Percentiles rank a stretch among this genome's conserved stretches.
phyloP scores from a whole-genome alignment of 768 basidiomycete species.

The Termitomyces sp. region DNA sequence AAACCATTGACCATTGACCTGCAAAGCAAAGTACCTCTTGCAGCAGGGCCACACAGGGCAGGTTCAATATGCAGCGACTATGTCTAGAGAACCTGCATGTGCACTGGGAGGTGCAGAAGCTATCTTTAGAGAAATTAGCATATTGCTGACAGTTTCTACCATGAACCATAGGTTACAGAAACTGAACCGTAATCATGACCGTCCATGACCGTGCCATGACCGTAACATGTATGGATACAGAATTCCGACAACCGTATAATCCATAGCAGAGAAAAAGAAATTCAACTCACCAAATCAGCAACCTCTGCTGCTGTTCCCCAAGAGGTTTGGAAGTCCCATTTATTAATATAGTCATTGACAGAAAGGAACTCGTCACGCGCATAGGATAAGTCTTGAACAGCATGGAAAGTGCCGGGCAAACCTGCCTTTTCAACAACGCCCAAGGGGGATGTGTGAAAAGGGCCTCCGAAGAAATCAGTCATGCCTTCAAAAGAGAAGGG shows the following conservation, averaged over 20 bases:
- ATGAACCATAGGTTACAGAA: no score
- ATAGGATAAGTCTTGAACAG: background rate
- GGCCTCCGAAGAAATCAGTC: background rate
- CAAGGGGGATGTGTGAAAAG: slow-evolving; percentile 2
- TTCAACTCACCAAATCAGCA: no score
- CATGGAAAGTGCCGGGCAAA: background rate
- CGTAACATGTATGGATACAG: no score
- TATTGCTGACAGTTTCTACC: no score
- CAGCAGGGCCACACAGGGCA: slow-evolving; percentile 22
- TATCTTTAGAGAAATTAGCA: background rate
- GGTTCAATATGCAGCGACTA: slow-evolving; percentile 28
- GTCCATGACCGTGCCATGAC: no score
- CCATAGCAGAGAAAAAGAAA: no score
- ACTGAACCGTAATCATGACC: no score
- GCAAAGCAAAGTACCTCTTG: slow-evolving; percentile 27
- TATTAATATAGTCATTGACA: slow-evolving; percentile 1
- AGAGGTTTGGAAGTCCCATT: slow-evolving; percentile 1
- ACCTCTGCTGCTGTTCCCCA: no score
- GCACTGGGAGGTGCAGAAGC: slow-evolving; percentile 14
- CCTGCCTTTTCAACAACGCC: background rate
- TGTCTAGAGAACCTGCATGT: slow-evolving; percentile 25
- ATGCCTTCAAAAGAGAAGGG: background rate
- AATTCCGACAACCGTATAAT: no score
- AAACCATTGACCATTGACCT: background rate
- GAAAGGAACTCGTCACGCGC: background rate